phyloP scores from a whole-genome alignment of 805 yeast species.

The Suhomyces canberraensis region DNA sequence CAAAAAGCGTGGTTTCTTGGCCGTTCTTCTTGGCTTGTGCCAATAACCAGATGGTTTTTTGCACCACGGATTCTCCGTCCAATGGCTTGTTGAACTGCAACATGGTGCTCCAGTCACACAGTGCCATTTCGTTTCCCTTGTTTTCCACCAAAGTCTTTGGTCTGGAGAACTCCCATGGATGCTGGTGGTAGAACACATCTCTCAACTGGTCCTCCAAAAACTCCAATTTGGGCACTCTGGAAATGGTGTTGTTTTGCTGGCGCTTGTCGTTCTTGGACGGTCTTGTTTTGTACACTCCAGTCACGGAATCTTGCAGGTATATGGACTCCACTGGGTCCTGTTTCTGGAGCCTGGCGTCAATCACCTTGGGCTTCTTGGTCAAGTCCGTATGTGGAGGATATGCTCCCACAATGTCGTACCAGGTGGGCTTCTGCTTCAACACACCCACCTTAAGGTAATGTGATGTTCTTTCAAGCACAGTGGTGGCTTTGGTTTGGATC shows the following conservation, averaged over 20 bases:
- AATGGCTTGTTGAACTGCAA: conserved; percentile 69
- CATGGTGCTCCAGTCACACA: conserved; percentile 75
- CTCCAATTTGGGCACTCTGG: conserved; percentile 50
- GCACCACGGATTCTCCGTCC: conserved; percentile 73
- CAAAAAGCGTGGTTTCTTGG: conserved; percentile 35
- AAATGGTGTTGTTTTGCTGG: conserved; percentile 39
- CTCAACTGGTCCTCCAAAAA: conserved; percentile 81
- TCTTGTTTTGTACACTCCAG: conserved; percentile 46
- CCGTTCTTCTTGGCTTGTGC: conserved; percentile 15
- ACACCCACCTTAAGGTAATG: conserved; percentile 68
- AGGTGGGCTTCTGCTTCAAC: conserved; percentile 72
- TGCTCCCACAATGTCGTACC: conserved; percentile 83
- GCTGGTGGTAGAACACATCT: conserved; percentile 80
- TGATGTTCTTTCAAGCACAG: conserved; percentile 78
- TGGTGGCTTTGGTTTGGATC: conserved; percentile 65
- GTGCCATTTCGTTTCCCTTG: conserved; percentile 52
- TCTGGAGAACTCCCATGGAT: conserved; percentile 96
- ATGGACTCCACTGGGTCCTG: conserved; percentile 25
- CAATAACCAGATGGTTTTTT: conserved; percentile 41
- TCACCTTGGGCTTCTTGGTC: conserved; percentile 41
- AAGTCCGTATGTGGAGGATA: conserved; percentile 75
- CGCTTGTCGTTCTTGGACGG: conserved; percentile 31
- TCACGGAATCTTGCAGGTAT: conserved; percentile 17
- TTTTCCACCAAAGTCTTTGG: conserved; percentile 83
- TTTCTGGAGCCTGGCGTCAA: conserved; percentile 21